These are phyloP conservation scores for Xanthoparmelia taractica DNA, from an alignment of 495 filamentous ascomycete genomes.

Conservation along the genomic window DNA sequence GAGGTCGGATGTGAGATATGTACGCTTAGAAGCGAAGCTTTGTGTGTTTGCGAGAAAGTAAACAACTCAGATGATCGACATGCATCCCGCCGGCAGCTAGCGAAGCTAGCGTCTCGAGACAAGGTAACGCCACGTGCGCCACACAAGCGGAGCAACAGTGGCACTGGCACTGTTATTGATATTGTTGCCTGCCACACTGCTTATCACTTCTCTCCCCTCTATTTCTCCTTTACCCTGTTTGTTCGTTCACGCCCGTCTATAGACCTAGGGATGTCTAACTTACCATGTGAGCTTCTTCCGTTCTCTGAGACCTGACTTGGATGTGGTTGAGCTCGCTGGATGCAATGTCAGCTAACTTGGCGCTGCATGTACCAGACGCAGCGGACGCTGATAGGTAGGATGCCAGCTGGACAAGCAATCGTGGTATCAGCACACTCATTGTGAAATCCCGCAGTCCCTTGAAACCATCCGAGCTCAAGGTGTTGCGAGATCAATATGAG, in stretches of 20 bases:
- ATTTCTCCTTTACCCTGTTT: neutral
- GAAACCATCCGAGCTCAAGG: conserved; percentile 80
- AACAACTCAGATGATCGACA: conserved; percentile 21
- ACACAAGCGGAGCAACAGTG: neutral
- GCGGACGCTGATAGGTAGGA: conserved; percentile 90
- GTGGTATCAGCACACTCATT: conserved; percentile 15
- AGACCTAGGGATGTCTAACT: conserved; percentile 37
- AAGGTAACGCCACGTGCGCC: neutral
- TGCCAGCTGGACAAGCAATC: neutral
- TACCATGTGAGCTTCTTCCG: conserved; percentile 56
- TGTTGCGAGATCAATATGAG: conserved; percentile 87
- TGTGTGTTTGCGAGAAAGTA: conserved; percentile 9
- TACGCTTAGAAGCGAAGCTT: neutral
- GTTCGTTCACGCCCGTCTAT: neutral
- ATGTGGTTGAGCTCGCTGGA: neutral
- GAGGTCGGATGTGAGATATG: neutral
- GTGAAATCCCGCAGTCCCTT: conserved; percentile 53
- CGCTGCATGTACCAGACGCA: conserved; percentile 56
- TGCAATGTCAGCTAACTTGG: conserved; percentile 17
- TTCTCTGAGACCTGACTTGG: conserved; percentile 4
- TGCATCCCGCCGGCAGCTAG: conserved; percentile 2
- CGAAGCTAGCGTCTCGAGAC: conserved; percentile 2
- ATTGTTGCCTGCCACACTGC: neutral
- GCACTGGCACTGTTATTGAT: neutral
- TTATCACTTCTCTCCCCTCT: neutral